phyloP scores from a whole-genome alignment of 108 stramenopile genomes.

The Schizochytrium sp. region DNA sequence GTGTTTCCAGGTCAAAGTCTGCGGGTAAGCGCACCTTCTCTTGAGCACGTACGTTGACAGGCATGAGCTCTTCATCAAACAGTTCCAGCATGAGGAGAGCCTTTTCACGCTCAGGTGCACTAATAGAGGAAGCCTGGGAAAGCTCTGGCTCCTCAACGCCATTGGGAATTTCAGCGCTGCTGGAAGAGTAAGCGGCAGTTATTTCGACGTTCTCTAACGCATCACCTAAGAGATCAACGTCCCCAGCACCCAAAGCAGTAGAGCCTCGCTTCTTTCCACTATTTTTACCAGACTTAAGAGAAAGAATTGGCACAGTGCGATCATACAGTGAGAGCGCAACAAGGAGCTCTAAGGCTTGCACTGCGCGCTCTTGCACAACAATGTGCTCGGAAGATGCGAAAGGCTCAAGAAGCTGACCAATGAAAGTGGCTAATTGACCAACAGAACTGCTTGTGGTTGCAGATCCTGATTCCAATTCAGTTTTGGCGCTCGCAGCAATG shows the following conservation, averaged over 20 bases:
- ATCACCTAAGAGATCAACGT: neutral
- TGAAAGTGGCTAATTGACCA: slow-evolving; percentile 76
- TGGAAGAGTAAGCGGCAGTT: too few relatives aligned
- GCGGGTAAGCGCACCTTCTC: slow-evolving; percentile 70
- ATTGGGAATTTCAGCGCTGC: neutral
- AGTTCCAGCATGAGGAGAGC: neutral
- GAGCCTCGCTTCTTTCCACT: slow-evolving; percentile 37
- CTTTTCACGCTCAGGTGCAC: neutral
- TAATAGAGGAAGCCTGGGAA: neutral
- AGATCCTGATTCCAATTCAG: slow-evolving; percentile 69
- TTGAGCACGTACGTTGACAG: slow-evolving; percentile 72
- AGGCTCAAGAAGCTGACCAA: slow-evolving; percentile 73
- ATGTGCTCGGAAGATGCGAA: slow-evolving; percentile 80
- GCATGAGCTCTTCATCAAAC: slow-evolving; percentile 53
- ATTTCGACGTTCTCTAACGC: neutral
- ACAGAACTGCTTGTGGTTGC: slow-evolving; percentile 67
- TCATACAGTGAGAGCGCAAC: slow-evolving; percentile 75
- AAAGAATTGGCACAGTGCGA: neutral
- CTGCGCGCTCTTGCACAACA: slow-evolving; percentile 92
- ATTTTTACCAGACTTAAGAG: neutral
- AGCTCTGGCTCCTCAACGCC: slow-evolving; percentile 10
- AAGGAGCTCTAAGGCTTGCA: slow-evolving; percentile 80
- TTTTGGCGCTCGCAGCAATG: slow-evolving; percentile 80
- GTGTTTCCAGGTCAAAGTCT: slow-evolving; percentile 69
- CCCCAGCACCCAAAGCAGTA: neutral